Evolutionary conservation across 345 rosid species (phyloP), one percentile per base, ranked within the genome.

Genomic region (Moricandia arvensis): DNA sequence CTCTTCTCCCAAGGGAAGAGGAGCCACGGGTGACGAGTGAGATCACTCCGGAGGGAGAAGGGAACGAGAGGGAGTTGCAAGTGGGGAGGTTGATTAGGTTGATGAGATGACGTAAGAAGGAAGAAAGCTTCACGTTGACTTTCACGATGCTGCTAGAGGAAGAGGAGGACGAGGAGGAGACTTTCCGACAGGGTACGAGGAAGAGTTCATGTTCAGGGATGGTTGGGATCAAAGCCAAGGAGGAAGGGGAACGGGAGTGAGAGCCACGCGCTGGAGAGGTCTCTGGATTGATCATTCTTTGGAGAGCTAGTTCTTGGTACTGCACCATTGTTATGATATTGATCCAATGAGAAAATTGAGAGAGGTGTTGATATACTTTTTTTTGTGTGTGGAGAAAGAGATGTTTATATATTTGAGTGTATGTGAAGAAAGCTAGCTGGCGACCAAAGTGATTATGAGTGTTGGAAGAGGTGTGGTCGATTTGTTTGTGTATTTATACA

Each of bases 381-480:
- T 12, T 7, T 15, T 15, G 11, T 11, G 6, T 43, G 13, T 47
- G 1, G 6, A 21, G 12, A 21, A 10, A 54, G n/a, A 53, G 27
- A 53, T 53, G 60, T 54, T 55, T 55, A 21, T 77, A 54, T 61
- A 6, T 68, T 8, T 51, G 43, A 33, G 35, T 33, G 12, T 69
- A 5, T 55, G 8, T 18, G 54, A 69, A 66, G 43, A 75, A 80
- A 85, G 86, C 66, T 86, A 85, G 86, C 63, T 86, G 91, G 86
- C 85, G 91, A 86, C 89, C 86, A 55, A 79, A 60, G 82, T 82
- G 84, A 89, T 89, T 87, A 89, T 89, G 77, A 65, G 84, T 84
- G 91, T 86, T 80, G 31, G 77, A 71, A 66, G 80, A 79, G 76
- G 76, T 78, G 81, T 79, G 81, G 84, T 55, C 76, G 69, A 79